Evolutionary conservation across 257 asterid genomes (phyloP), one percentile per base, ranked within the genome.

Genomic region (Petrea volubilis): DNA sequence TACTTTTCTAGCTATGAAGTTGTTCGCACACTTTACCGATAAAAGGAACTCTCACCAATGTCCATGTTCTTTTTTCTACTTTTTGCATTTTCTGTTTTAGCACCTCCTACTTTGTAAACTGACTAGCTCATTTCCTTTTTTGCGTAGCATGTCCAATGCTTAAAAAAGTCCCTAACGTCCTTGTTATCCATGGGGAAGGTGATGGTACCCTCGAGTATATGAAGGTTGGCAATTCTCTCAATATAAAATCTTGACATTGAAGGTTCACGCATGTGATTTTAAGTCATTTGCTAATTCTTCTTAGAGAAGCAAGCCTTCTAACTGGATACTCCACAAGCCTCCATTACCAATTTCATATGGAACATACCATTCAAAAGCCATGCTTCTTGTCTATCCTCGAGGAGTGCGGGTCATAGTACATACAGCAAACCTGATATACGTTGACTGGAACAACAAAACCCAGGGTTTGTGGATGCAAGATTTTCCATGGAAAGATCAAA

Each of bases 391-490:
- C 71, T 94, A 94, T 80, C 96, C 96, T 81, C 85, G 75, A 74
- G 99, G 99, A 65, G 82, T 94, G 38, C 88, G 99, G 64, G 88
- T 94, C 67, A 76, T 94, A 64, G 90, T 94, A 24, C 99, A 91
- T 67, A 91, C 99, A 1, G 97, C 99, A 72, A 94, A 94, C 78
- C 79, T 94, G 85, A 94, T 94, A 78, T 71, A 83, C 64, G 93
- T 91, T 66, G 99, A 94, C 72, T 94, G 99, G 98, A 91, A 94
- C 76, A 94, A 94, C 89, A 94, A 94, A 87, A 86, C 88, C 77
- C 99, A 94, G 78, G 98, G 96, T 64, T 78, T 91, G 80, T 94
- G 99, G 99, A 89, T 94, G 99, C 99, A 94, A 88, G 98, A 94
- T 87, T 94, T 94, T 78, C 99, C 99, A 9, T 94, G 97, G 98